Evolutionary conservation across 2,329 filamentous ascomycete species (phyloP).

Genomic region (Exophiala viscosa): DNA sequence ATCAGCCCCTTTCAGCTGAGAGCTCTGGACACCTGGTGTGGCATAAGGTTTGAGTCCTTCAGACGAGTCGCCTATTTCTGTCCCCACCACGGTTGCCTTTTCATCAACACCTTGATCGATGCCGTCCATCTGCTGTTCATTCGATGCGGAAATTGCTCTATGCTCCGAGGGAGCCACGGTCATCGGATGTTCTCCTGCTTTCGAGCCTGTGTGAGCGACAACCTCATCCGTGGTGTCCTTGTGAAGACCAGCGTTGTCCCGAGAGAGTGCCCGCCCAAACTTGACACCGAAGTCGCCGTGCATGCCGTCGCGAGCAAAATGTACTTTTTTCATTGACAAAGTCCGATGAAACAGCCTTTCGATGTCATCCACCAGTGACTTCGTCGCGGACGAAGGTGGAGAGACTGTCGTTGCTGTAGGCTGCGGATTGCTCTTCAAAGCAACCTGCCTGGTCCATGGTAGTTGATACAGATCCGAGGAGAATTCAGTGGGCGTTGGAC

Average conservation of each 20-base stretch:
- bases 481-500: conserved; percentile 11
- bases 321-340: not conserved
- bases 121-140: no score
- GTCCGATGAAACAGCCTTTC: not conserved
- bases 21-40: no score
- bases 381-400: not conserved
- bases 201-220: no score
- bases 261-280: conserved; percentile 15
- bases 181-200: no score
- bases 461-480: conserved; percentile 1
- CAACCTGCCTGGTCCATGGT: conserved; percentile 10
- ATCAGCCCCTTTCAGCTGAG: no score
- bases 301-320: conserved; percentile 3
- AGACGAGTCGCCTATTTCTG: no score
- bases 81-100: no score
- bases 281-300: conserved; percentile 9
- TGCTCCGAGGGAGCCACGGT: no score
- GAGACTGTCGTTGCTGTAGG: not conserved
- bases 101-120: no score
- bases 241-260: not conserved
- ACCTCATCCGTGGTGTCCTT: not conserved
- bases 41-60: no score
- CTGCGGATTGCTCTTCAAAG: not conserved
- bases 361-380: conserved; percentile 2
- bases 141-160: no score